Evolutionary conservation across 805 yeast species (phyloP).

Genomic region (Pichia californica): DNA sequence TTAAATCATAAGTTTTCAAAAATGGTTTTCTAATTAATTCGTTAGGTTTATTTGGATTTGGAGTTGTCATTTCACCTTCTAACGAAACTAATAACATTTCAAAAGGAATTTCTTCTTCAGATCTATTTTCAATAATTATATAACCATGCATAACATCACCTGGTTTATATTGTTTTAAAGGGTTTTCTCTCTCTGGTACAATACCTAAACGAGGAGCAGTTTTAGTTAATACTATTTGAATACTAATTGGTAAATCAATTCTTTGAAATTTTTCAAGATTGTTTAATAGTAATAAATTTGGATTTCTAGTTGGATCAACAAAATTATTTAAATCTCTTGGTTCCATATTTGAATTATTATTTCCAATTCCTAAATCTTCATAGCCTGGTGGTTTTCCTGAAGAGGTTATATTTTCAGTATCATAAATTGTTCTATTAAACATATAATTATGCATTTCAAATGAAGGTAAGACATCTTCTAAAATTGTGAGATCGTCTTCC

Average conservation of each 20-base stretch:
- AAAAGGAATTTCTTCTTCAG: conserved; percentile 40
- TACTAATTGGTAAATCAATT: conserved; percentile 21
- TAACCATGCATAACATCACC: conserved; percentile 66
- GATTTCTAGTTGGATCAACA: conserved; percentile 18
- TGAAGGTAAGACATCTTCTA: conserved; percentile 54
- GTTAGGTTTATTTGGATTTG: conserved; percentile 2
- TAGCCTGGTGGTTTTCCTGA: conserved; percentile 21
- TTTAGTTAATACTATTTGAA: conserved; percentile 34
- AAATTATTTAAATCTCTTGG: conserved; percentile 7
- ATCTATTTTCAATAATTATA: conserved; percentile 36
- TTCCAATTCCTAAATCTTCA: conserved; percentile 8
- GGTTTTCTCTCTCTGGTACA: conserved; percentile 24
- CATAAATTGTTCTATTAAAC: conserved; percentile 20
- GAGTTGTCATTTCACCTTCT: conserved; percentile 40
- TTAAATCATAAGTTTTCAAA: conserved; percentile 44
- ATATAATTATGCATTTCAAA: conserved; percentile 57
- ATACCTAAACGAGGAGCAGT: conserved; percentile 29
- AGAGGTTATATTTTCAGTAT: conserved; percentile 9
- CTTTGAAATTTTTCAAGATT: conserved; percentile 21
- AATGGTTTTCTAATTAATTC: conserved; percentile 26
- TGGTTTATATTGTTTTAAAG: conserved; percentile 50
- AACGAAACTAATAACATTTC: conserved; percentile 56
- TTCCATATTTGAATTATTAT: not conserved
- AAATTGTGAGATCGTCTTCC: not conserved
- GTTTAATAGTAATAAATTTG: conserved; percentile 22